Base-by-base conservation (phyloP, 768 basidiomycete species). In the Suillus americanus region DNA sequence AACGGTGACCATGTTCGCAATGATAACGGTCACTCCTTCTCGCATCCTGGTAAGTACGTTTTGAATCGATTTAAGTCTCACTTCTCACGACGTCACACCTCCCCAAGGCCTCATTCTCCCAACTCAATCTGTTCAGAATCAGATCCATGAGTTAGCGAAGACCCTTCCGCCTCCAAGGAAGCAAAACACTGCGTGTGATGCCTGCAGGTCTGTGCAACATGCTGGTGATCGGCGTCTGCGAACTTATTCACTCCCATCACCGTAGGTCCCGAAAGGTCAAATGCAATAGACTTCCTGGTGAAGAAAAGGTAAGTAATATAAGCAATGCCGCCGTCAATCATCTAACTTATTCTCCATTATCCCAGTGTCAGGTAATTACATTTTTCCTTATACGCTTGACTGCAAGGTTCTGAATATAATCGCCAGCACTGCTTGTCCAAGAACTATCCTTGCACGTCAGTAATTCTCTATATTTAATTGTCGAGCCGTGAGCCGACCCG, bases 141-240 rank as follows among this genome's bases (percentile, higher is more conserved):
- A 92, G 77, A 89, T 92, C 62, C 89, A 91, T 71, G 91, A 93
- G 71, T 84, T 91, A 43, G 89, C 89, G 61, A 91, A 90, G 79
- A 85, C 88, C 1, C 83, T 91, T 0, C 90, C 92, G 1, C 90
- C 91, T n/a, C 91, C 92, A 7, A 81, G 94, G 64, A 94, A 94
- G 75, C 94, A 95, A 79, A 96, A 96, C 74, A 92, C 93, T 25
- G 94, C 95, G 33, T 96, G 94, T 77, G 94, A 96, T 80, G 91
- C 91, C 61, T 96, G 94, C 86, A 90, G 91, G 91, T 89, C 8
- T 64, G 79, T 67, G 12, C 41, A 35, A 23, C 10, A 38, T 50
- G 13, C 41, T 57, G 45, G 37, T 63, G 51, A 63, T 35, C 5
- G 40, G 54, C 69, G 64, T 66, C 65, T 68, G 2, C 60, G 46